Conservation (phyloP, 169 alveolate species). For the Cryptosporidium tyzzeri region DNA sequence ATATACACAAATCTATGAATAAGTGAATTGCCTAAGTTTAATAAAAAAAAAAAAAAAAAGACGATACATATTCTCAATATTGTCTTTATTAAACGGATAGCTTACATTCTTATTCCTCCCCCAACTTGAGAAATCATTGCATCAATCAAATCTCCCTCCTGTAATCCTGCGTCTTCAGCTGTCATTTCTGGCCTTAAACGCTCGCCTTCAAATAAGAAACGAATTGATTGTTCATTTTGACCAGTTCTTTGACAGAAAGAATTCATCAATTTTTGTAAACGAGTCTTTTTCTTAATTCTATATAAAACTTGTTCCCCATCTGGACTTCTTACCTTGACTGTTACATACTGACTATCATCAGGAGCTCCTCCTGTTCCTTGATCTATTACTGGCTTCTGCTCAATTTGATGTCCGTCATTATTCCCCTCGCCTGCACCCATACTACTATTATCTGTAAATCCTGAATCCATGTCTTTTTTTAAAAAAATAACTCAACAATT, state of each 20-base stretch:
- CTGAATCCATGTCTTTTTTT: slow-evolving; percentile 23
- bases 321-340: slow-evolving; percentile 79
- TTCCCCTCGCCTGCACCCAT: slow-evolving; percentile 16
- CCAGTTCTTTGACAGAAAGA: slow-evolving; percentile 97
- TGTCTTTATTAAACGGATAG: not conserved
- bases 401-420: slow-evolving; percentile 7
- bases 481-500: not conserved
- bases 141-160: slow-evolving; percentile 97
- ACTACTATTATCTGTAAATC: not conserved
- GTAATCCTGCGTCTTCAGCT: slow-evolving; percentile 94
- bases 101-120: slow-evolving; percentile 81
- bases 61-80: not conserved
- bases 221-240: slow-evolving; percentile 89
- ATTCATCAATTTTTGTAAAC: slow-evolving; percentile 96
- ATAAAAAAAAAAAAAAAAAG: not conserved
- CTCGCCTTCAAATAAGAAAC: slow-evolving; percentile 98
- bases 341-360: slow-evolving; percentile 75
- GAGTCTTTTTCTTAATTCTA: slow-evolving; percentile 94
- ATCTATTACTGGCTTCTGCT: slow-evolving; percentile 72
- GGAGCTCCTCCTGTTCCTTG: slow-evolving; percentile 61
- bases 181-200: slow-evolving; percentile 94
- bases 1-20: not conserved
- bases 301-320: slow-evolving; percentile 97
- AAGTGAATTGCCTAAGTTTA: not conserved
- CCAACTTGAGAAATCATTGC: slow-evolving; percentile 99